Percentiles rank a stretch among this genome's conserved stretches.
Conservation (phyloP, 2,329 filamentous ascomycete genomes). For the Capronia americana region DNA sequence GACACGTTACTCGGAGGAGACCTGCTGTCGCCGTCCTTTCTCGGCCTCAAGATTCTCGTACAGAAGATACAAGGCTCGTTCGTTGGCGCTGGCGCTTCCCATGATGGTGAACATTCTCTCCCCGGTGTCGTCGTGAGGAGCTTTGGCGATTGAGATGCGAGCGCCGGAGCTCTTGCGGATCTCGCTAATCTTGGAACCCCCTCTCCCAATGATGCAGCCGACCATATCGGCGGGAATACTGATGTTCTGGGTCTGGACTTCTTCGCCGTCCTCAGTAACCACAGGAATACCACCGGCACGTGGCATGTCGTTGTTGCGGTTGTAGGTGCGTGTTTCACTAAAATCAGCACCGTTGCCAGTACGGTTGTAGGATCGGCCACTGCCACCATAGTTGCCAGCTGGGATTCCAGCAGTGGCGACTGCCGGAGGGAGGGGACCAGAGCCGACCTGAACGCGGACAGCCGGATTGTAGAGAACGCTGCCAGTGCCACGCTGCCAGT, state of each 20-base stretch:
- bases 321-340: slow-evolving; percentile 77
- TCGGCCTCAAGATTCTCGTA: slow-evolving; percentile 99
- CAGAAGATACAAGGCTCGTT: slow-evolving; percentile 91
- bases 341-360: slow-evolving; percentile 98
- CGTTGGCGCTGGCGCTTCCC: slow-evolving; percentile 90
- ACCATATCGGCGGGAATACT: slow-evolving; percentile 99
- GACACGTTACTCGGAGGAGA: slow-evolving; percentile 60
- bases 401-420: slow-evolving; percentile 49
- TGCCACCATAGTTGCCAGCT: slow-evolving; percentile 58
- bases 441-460: slow-evolving; percentile 77
- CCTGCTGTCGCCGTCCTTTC: slow-evolving; percentile 96
- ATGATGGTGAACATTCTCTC: slow-evolving; percentile 99
- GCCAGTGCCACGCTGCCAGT: slow-evolving; percentile 95
- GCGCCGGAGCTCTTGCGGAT: slow-evolving; percentile 96
- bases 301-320: slow-evolving; percentile 73
- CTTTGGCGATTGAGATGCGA: slow-evolving; percentile 96
- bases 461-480: slow-evolving; percentile 98
- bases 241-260: slow-evolving; percentile 98
- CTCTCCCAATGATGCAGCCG: slow-evolving; percentile 96
- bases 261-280: slow-evolving; percentile 94
- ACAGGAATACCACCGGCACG: slow-evolving; percentile 72
- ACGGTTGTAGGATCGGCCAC: slow-evolving; percentile 78
- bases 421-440: slow-evolving; percentile 60
- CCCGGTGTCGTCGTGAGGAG: slow-evolving; percentile 93
- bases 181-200: slow-evolving; percentile 96